These are phyloP conservation scores for Cladosporium sp. DNA, from an alignment of 2,329 filamentous ascomycete species.

Conservation along the genomic window DNA sequence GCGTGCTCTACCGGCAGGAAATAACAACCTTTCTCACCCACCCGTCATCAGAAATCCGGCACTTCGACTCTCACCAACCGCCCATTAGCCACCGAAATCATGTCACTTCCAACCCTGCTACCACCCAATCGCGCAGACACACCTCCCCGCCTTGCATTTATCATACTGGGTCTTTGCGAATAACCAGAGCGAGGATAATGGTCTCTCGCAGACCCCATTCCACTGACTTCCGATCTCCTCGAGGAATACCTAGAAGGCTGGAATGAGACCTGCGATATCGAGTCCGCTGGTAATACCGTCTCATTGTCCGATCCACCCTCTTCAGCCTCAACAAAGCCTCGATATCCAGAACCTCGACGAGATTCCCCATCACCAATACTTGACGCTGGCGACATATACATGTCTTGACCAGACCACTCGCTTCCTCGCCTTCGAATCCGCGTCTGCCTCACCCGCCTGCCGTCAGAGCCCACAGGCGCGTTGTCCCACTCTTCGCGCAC, in stretches of 20 bases:
- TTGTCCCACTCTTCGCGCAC: slow-evolving; percentile 12
- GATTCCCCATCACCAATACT: background rate
- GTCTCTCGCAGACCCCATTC: slow-evolving; percentile 7
- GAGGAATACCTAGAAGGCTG: background rate
- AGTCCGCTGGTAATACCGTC: slow-evolving; percentile 24
- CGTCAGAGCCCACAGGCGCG: background rate
- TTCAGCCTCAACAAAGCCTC: background rate
- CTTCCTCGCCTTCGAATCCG: background rate
- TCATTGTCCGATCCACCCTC: slow-evolving; percentile 15
- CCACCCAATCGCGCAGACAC: slow-evolving; percentile 1
- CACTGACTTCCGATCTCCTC: background rate
- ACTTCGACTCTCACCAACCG: background rate
- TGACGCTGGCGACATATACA: background rate
- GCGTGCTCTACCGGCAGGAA: background rate
- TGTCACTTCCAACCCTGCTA: slow-evolving; percentile 5
- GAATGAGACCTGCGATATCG: slow-evolving; percentile 27
- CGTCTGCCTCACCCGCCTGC: background rate
- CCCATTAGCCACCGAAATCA: slow-evolving; percentile 4
- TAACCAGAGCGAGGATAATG: background rate
- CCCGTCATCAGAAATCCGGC: background rate
- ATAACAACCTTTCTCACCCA: background rate
- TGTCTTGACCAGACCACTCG: background rate
- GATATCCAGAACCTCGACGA: background rate
- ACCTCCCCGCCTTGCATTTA: background rate
- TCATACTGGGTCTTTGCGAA: background rate